Percentiles rank a stretch among this genome's conserved stretches.
Conservation (phyloP, 2,329 filamentous ascomycete genomes). For the Cytospora piceicola region DNA sequence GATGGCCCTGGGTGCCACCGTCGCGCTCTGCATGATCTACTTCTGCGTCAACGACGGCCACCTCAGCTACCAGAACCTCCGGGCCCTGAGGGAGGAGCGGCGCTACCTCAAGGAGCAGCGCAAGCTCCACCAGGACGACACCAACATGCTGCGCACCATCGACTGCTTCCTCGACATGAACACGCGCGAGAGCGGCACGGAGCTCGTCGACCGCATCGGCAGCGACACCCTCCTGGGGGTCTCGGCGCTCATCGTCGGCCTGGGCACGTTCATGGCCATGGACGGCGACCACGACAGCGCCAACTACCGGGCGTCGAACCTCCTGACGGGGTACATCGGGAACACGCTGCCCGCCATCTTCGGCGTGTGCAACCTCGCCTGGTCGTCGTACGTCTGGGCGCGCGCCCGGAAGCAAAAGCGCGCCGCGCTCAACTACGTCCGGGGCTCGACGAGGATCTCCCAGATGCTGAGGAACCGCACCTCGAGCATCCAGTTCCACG, state of each 20-base stretch:
- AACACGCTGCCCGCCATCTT: conserved; percentile 55
- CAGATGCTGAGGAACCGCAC: conserved; percentile 43
- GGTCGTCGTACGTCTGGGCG: conserved; percentile 49
- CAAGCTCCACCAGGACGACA: conserved; percentile 30
- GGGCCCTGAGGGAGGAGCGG: conserved; percentile 49
- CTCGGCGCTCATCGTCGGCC: conserved; percentile 53
- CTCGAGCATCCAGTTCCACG: conserved; percentile 49
- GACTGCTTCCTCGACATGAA: conserved; percentile 49
- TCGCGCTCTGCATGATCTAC: conserved; percentile 49
- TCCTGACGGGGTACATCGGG: conserved; percentile 59
- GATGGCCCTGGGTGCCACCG: conserved; percentile 56
- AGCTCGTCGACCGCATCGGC: conserved; percentile 52
- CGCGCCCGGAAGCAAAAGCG: conserved; percentile 46
- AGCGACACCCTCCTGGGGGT: conserved; percentile 57
- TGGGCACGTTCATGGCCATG: conserved; percentile 59
- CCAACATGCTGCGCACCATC: conserved; percentile 34
- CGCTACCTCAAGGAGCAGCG: conserved; percentile 37
- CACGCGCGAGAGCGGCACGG: conserved; percentile 53
- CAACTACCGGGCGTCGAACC: conserved; percentile 53
- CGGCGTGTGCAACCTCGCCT: conserved; percentile 52
- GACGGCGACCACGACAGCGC: conserved; percentile 46
- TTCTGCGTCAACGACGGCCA: conserved; percentile 51
- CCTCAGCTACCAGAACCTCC: conserved; percentile 51
- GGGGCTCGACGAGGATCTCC: conserved; percentile 34
- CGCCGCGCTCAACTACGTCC: conserved; percentile 36